Conservation (phyloP, 2,329 filamentous ascomycete genomes). For the Claviceps cyperi region DNA sequence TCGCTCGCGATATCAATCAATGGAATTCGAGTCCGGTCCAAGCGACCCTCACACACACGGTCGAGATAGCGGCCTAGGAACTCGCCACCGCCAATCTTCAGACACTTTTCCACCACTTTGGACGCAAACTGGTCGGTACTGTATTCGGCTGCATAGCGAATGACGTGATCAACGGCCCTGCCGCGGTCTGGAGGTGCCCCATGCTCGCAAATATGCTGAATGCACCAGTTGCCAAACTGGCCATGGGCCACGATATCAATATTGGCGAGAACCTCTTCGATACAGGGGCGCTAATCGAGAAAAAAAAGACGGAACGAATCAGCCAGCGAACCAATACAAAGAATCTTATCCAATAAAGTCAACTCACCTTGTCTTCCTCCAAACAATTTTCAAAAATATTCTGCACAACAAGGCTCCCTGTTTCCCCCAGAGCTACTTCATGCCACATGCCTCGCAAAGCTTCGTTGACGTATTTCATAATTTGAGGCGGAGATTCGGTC, state of each 20-base stretch:
- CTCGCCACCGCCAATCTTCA: conserved; percentile 86
- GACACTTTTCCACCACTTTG: conserved; percentile 96
- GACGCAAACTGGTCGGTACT: conserved; percentile 99
- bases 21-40: conserved; percentile 86
- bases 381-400: conserved; percentile 99
- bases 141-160: conserved; percentile 86
- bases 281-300: conserved; percentile 69
- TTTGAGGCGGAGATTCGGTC: conserved; percentile 86
- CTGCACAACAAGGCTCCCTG: conserved; percentile 92
- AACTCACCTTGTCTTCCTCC: conserved; percentile 82
- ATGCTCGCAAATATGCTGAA: conserved; percentile 97
- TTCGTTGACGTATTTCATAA: conserved; percentile 98
- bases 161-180: conserved; percentile 88
- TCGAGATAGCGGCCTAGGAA: conserved; percentile 89
- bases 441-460: conserved; percentile 96
- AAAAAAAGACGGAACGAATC: background rate
- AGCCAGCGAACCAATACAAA: background rate
- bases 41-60: conserved; percentile 80
- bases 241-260: conserved; percentile 95
- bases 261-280: conserved; percentile 87
- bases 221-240: conserved; percentile 99
- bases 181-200: conserved; percentile 81
- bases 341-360: background rate
- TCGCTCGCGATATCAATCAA: conserved; percentile 97
- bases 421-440: conserved; percentile 92